A percentile compares a stretch with the other conserved stretches of the same genome.
Conservation (phyloP, 306 rosid species). For the Senna tora region DNA sequence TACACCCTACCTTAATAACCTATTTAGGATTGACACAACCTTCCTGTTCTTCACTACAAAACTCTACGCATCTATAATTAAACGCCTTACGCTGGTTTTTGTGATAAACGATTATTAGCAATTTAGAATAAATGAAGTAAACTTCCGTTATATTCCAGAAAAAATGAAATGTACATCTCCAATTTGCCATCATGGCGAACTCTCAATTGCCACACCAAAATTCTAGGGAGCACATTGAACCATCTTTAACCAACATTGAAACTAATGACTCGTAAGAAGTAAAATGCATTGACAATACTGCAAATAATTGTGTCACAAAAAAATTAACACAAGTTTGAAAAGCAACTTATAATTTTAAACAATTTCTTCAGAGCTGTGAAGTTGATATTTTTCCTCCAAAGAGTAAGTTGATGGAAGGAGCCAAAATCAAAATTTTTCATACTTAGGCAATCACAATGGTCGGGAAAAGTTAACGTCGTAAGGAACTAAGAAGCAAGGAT, state of each 20-base stretch:
- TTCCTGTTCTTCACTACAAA: too few species aligned
- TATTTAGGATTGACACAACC: too few species aligned
- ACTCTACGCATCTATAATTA: too few species aligned
- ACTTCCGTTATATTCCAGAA: neutral
- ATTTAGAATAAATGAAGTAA: too few species aligned
- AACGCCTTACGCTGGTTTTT: too few species aligned
- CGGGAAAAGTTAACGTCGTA: conserved; percentile 15
- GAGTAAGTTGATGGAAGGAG: conserved; percentile 12
- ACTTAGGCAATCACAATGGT: conserved; percentile 19
- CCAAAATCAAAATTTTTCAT: conserved; percentile 20
- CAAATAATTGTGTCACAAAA: conserved; percentile 23
- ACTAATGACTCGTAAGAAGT: conserved; percentile 6
- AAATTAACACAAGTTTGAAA: conserved; percentile 13
- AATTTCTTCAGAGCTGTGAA: conserved; percentile 27
- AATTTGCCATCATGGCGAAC: neutral
- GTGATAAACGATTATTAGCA: too few species aligned
- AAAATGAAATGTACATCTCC: neutral
- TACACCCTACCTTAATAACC: too few species aligned
- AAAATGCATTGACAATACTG: conserved; percentile 14
- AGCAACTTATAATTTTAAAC: conserved; percentile 31
- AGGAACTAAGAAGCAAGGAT: conserved; percentile 10
- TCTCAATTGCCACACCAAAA: neutral
- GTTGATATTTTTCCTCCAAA: conserved; percentile 24
- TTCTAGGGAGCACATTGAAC: conserved; percentile 1
- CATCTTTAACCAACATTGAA: conserved; percentile 14